Evolutionary conservation across 2,329 filamentous ascomycete genomes (phyloP), one percentile per base, ranked within the genome.

Genomic region (Phaeosphaeria sp.): DNA sequence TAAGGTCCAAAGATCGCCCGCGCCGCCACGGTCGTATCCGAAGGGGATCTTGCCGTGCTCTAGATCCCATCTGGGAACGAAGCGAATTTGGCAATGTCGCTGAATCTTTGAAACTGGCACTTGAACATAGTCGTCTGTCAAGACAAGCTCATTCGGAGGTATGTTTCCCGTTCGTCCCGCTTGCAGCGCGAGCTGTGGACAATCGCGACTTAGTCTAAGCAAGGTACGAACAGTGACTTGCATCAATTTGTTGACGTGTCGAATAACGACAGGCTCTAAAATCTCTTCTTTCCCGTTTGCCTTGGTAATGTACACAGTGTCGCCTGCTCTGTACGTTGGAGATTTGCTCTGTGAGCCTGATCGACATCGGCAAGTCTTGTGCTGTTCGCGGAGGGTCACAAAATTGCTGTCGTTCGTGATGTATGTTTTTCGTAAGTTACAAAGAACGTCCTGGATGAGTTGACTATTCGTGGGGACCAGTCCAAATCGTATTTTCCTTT

Each of bases 351-450:
- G 56, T 3, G 55, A 36, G 3, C 51, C 64, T 52, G 52, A 58
- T 7, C 63, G 22, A 64, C 71, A 86, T 76, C 22, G 63, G 63
- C 90, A 92, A 2, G 46, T 63, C 30, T 88, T 80, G 64, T 93
- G 87, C 0, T 75, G 65, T 3, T 82, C 59, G 8, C 82, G 73
- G 0, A 93, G 74, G 0, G 85, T 86, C 0, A 87, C 77, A 80
- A 91, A 93, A 17, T 84, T 83, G 2, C 85, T 84, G 1, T 89
- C 82, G 1, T 82, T 77, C 1, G 83, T 82, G 1, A 87, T 69
- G 63, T 91, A 94, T 0, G 86, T 89, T 63, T 92, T 89, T 0
- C 91, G 84, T 2, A n/a, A n/a, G n/a, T n/a, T n/a, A 93, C 83
- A 59, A 94, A 91, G 46, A 89, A 86, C 3, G 66, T 54, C 1